Conservation (phyloP, 345 rosid species). For the Pugionium cornutum region DNA sequence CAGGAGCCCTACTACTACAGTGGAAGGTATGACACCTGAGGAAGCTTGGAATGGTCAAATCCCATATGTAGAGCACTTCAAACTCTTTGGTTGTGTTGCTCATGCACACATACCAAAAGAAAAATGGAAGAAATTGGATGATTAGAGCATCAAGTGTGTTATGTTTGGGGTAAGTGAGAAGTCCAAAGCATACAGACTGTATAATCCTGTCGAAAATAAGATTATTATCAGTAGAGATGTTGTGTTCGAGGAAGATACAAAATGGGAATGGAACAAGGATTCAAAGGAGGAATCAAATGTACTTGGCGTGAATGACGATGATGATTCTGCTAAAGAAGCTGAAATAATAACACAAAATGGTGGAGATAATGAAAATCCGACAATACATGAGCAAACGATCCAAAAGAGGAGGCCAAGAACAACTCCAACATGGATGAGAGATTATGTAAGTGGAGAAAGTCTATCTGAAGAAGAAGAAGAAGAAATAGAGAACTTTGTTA, state of each 20-base stretch:
- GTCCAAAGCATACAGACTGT: slow-evolving; percentile 8
- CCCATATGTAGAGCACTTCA: not conserved
- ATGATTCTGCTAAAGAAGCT: not conserved
- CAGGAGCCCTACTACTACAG: not conserved
- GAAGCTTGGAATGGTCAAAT: not conserved
- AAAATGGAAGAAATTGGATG: not conserved
- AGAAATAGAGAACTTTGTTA: not conserved
- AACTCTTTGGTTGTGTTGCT: slow-evolving; percentile 5
- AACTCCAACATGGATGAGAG: not conserved
- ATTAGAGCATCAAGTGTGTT: slow-evolving; percentile 1
- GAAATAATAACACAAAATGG: no score
- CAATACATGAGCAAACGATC: not conserved
- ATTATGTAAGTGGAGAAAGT: not conserved
- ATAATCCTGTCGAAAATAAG: not conserved
- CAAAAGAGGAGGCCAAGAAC: not conserved
- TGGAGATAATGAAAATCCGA: no score
- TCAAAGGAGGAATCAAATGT: not conserved
- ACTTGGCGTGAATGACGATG: not conserved
- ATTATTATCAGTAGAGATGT: slow-evolving; percentile 11
- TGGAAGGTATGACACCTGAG: not conserved
- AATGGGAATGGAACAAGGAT: not conserved
- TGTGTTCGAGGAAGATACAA: not conserved
- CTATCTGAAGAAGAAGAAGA: not conserved
- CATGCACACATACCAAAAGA: not conserved
- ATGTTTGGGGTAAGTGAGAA: slow-evolving; percentile 1